These are phyloP conservation scores for Candida chilensis DNA, from an alignment of 805 yeast species.

Conservation along the genomic window DNA sequence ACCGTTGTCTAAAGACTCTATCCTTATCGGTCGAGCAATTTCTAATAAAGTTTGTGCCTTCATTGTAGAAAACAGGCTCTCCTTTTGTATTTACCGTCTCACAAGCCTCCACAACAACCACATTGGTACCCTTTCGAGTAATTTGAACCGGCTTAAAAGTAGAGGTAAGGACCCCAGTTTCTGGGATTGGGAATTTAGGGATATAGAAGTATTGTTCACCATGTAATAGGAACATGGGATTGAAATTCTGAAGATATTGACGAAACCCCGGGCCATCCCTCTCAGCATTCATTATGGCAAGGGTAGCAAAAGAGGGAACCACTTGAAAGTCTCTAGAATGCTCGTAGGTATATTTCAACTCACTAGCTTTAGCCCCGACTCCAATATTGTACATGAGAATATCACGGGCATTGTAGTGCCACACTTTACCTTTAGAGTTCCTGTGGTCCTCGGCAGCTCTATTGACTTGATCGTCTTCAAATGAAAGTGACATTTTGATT, in stretches of 20 bases:
- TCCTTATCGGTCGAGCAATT: slow-evolving; percentile 54
- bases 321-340: slow-evolving; percentile 70
- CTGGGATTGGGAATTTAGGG: slow-evolving; percentile 70
- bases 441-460: too few species aligned
- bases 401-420: too few species aligned
- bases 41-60: slow-evolving; percentile 77
- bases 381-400: slow-evolving; percentile 82
- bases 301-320: slow-evolving; percentile 83
- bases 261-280: slow-evolving; percentile 49
- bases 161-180: slow-evolving; percentile 55
- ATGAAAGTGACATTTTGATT: too few species aligned
- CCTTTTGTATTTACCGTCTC: slow-evolving; percentile 64
- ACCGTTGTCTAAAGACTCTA: slow-evolving; percentile 35
- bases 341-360: slow-evolving; percentile 76
- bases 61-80: slow-evolving; percentile 66
- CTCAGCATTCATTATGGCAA: slow-evolving; percentile 68
- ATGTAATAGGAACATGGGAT: slow-evolving; percentile 82
- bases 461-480: too few species aligned
- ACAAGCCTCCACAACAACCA: slow-evolving; percentile 65
- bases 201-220: slow-evolving; percentile 91
- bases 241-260: slow-evolving; percentile 66
- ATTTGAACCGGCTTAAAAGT: slow-evolving; percentile 62
- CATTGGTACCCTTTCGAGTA: slow-evolving; percentile 80
- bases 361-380: slow-evolving; percentile 73
- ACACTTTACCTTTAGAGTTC: too few species aligned